Conservation (phyloP, 2,329 filamentous ascomycete genomes). For the Alternaria metachromatica region DNA sequence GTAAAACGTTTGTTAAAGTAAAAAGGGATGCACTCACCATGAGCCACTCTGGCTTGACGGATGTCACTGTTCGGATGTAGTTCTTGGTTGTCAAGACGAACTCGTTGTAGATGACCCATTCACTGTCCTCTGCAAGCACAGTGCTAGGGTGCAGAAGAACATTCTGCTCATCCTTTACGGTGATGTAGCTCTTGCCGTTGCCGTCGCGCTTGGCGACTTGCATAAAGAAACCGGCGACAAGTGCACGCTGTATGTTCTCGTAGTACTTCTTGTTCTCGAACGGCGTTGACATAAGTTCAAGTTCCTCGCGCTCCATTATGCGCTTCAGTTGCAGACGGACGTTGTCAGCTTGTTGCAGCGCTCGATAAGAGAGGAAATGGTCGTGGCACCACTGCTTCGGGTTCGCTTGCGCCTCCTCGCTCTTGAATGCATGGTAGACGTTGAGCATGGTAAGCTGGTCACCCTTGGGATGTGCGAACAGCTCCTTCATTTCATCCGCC, state of each 20-base stretch:
- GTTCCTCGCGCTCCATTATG: constrained; percentile 92
- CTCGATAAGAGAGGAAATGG: constrained; percentile 89
- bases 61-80: constrained; percentile 93
- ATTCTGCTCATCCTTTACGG: constrained; percentile 94
- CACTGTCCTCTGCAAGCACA: constrained; percentile 83
- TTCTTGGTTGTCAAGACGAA: constrained; percentile 98
- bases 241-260: constrained; percentile 90
- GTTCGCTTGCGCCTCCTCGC: constrained; percentile 71
- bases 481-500: constrained; percentile 95
- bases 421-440: constrained; percentile 97
- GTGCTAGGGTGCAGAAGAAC: constrained; percentile 94
- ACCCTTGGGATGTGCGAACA: constrained; percentile 90
- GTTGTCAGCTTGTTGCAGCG: constrained; percentile 90
- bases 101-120: constrained; percentile 98
- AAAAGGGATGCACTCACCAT: constrained; percentile 64
- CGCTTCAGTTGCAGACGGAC: constrained; percentile 89
- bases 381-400: constrained; percentile 94
- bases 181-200: constrained; percentile 88
- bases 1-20: background rate
- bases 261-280: constrained; percentile 98
- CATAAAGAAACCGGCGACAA: constrained; percentile 98
- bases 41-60: constrained; percentile 92
- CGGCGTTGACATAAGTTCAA: constrained; percentile 85
- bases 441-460: constrained; percentile 97
- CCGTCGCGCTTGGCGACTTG: constrained; percentile 95